Base-by-base conservation (phyloP, 106 monocot species). In the Phalaenopsis equestris region DNA sequence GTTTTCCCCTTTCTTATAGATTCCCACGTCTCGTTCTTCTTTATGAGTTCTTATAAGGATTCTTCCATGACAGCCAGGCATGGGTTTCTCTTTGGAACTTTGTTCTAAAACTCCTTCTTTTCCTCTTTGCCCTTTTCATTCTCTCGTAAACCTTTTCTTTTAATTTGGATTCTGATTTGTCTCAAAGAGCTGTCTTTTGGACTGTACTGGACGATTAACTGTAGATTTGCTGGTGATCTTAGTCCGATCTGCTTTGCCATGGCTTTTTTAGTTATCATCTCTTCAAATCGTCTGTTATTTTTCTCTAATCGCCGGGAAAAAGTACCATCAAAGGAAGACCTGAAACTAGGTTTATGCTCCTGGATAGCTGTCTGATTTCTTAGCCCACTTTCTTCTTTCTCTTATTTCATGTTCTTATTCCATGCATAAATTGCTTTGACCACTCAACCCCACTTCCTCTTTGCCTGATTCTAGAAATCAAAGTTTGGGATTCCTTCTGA, bases 361-460 rank as follows among this genome's bases (percentile, higher is more conserved):
- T 65, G 64, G 21, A 65, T 65, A 8, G 23, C 24, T 65, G 21
- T 65, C 23, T 58, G 5, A 5, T n/a, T 82, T 46, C 2, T 55
- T 30, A 30, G 3, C 56, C 56, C 75, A 1, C 81, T 73, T 73
- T 80, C 19, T 49, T 55, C 72, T 24, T 15, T 79, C 79, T 73
- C 24, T 79, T 8, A 43, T 30, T 75, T 77, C 42, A 57, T 41
- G 52, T 39, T 78, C 10, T 52, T 52, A 10, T 52, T 14, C 52
- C 52, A 1, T 14, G 14, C 52, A 1, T 52, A 52, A 52, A 52
- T 52, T 52, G 10, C 52, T 52, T 52, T 52, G 12, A 52, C 52
- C 52, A 52, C 12, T 52, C 12, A 12, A 52, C 52, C 52, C 48
- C 11, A 48, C 9, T 48, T 48, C 48, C 48, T 48, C 48, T 11